Conservation (phyloP, 2,329 filamentous ascomycete species). For the Curvularia spicifera region DNA sequence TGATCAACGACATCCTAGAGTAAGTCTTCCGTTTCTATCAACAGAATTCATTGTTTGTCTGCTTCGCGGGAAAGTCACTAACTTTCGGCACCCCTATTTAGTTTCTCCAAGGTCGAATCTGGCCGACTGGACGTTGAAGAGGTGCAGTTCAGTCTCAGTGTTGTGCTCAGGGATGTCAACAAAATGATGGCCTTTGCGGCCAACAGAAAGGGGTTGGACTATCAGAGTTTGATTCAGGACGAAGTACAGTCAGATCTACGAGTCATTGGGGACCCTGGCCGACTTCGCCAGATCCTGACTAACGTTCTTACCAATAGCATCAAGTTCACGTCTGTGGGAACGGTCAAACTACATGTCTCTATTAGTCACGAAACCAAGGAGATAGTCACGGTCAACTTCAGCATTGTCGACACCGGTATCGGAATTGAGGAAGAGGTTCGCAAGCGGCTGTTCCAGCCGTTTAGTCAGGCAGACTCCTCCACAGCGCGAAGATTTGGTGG, state of each 20-base stretch:
- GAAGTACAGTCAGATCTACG: slow-evolving; percentile 72
- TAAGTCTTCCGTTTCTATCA: neutral
- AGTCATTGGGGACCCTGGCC: slow-evolving; percentile 84
- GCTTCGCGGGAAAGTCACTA: neutral
- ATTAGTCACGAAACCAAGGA: slow-evolving; percentile 70
- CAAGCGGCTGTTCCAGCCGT: slow-evolving; percentile 76
- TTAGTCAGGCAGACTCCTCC: slow-evolving; percentile 81
- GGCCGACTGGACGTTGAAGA: slow-evolving; percentile 79
- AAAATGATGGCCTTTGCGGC: slow-evolving; percentile 90
- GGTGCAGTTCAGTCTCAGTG: slow-evolving; percentile 76
- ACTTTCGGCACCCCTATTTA: neutral
- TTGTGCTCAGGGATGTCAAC: slow-evolving; percentile 78
- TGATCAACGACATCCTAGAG: slow-evolving; percentile 90
- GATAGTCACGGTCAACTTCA: slow-evolving; percentile 71
- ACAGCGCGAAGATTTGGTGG: slow-evolving; percentile 80
- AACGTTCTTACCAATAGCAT: slow-evolving; percentile 70
- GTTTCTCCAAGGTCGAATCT: slow-evolving; percentile 83
- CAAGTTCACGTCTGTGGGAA: slow-evolving; percentile 50
- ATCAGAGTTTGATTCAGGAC: slow-evolving; percentile 68
- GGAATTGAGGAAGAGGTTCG: slow-evolving; percentile 80
- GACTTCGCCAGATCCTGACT: slow-evolving; percentile 81
- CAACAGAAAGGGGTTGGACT: slow-evolving; percentile 76
- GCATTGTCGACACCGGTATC: slow-evolving; percentile 78
- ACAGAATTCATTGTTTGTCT: neutral
- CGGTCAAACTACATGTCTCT: slow-evolving; percentile 65